These are phyloP conservation scores for Clarireedia sp. DNA, from an alignment of 2,329 filamentous ascomycete species.

Conservation along the genomic window DNA sequence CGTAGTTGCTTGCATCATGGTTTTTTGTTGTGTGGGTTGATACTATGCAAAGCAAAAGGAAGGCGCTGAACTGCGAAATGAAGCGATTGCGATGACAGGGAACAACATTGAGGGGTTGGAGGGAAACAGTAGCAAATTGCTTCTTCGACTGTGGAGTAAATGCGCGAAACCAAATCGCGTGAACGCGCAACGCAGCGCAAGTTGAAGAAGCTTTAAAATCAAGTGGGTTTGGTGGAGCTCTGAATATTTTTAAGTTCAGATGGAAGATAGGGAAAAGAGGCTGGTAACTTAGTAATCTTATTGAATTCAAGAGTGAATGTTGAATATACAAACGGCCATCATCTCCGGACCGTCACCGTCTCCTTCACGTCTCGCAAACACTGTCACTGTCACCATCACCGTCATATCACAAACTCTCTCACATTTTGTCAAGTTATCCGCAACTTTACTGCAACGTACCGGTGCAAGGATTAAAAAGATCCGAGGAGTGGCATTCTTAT, in stretches of 20 bases:
- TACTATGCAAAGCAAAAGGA: not conserved
- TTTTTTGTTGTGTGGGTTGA: not conserved
- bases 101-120: constrained; percentile 1
- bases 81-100: not conserved
- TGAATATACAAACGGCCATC: too few species aligned
- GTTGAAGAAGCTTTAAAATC: not conserved
- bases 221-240: not conserved
- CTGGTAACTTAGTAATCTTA: too few species aligned
- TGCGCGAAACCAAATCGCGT: not conserved
- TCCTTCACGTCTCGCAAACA: too few species aligned
- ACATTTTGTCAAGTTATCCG: too few species aligned
- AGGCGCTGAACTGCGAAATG: not conserved
- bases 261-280: not conserved
- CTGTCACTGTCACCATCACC: too few species aligned
- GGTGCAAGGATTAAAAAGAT: too few species aligned
- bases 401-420: too few species aligned
- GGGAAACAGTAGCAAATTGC: not conserved
- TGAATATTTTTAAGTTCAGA: not conserved
- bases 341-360: too few species aligned
- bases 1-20: constrained; percentile 11
- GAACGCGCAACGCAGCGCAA: not conserved
- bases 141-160: not conserved
- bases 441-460: too few species aligned
- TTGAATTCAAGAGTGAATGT: too few species aligned
- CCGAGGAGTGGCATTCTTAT: too few species aligned